Percentiles rank a stretch among this genome's conserved stretches.
These are phyloP conservation scores for Tetrahymena elliotti DNA, from an alignment of 73 alveolate species.

Conservation along the genomic window DNA sequence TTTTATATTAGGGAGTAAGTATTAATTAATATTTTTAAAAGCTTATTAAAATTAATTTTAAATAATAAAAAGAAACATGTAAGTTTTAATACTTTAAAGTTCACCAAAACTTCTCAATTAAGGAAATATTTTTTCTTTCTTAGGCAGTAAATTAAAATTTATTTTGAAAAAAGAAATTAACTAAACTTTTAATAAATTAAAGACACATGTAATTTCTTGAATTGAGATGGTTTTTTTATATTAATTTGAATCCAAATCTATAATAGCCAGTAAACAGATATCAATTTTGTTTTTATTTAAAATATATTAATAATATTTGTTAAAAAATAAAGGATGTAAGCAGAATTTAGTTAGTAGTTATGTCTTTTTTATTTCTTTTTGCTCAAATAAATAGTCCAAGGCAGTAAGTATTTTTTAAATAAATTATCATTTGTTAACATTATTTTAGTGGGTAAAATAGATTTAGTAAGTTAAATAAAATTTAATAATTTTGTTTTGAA, in stretches of 20 bases:
- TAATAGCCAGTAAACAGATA: not conserved
- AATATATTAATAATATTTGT: too few species aligned
- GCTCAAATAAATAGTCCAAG: not conserved
- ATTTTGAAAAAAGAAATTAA: not conserved
- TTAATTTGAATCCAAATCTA: not conserved
- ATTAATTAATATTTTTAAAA: not conserved
- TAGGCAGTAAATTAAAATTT: not conserved
- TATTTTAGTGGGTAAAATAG: not conserved
- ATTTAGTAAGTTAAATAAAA: not conserved
- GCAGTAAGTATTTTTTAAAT: not conserved
- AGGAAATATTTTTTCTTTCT: not conserved
- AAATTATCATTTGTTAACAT: not conserved
- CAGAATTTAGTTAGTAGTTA: not conserved
- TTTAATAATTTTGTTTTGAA: not conserved
- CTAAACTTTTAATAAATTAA: not conserved
- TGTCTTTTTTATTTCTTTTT: not conserved
- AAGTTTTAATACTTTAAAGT: not conserved
- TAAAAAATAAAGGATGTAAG: not conserved
- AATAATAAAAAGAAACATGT: not conserved
- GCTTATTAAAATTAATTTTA: not conserved
- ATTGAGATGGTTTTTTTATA: not conserved
- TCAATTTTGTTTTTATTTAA: too few species aligned
- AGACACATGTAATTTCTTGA: not conserved
- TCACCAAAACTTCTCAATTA: not conserved
- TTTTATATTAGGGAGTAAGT: not conserved